These are phyloP conservation scores for Nymphaea thermarum DNA, from an alignment of 164 flowering plant genomes.

Conservation along the genomic window DNA sequence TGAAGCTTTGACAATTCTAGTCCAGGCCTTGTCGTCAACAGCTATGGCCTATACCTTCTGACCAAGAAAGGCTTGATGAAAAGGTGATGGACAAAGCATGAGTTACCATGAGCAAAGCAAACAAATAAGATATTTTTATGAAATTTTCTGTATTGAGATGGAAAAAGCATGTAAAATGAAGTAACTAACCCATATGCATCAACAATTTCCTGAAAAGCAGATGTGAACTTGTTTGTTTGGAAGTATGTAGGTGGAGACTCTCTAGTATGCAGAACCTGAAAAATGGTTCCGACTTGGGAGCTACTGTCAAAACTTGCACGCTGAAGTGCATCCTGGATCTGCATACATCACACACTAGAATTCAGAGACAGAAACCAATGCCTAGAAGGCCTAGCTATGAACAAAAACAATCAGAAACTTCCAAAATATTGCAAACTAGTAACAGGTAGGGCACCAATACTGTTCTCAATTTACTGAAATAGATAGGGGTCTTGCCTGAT, in stretches of 20 bases:
- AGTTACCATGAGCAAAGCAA: not conserved
- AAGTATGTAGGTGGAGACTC: conserved; percentile 88
- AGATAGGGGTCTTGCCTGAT: conserved; percentile 35
- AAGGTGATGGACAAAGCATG: not conserved
- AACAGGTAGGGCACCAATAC: not conserved
- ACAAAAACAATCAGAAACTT: not conserved
- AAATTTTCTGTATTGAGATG: not conserved
- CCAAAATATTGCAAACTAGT: not conserved
- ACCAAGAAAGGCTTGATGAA: not conserved
- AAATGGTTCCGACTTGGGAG: conserved; percentile 77
- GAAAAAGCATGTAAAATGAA: not conserved
- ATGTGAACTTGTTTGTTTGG: conserved; percentile 66
- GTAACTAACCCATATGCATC: conserved; percentile 89
- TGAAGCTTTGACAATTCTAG: no score
- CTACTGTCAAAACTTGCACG: conserved; percentile 71
- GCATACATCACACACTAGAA: conserved; percentile 11
- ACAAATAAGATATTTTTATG: not conserved
- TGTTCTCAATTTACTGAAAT: not conserved
- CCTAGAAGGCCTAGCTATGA: not conserved
- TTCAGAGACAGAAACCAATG: not conserved
- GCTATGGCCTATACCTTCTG: not conserved
- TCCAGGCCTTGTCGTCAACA: no score
- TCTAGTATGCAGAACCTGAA: conserved; percentile 59
- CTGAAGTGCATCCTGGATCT: conserved; percentile 74
- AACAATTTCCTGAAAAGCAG: conserved; percentile 84